Evolutionary conservation across 1,284 basidiomycete genomes (phyloP).

Genomic region (Puccinia horiana): DNA sequence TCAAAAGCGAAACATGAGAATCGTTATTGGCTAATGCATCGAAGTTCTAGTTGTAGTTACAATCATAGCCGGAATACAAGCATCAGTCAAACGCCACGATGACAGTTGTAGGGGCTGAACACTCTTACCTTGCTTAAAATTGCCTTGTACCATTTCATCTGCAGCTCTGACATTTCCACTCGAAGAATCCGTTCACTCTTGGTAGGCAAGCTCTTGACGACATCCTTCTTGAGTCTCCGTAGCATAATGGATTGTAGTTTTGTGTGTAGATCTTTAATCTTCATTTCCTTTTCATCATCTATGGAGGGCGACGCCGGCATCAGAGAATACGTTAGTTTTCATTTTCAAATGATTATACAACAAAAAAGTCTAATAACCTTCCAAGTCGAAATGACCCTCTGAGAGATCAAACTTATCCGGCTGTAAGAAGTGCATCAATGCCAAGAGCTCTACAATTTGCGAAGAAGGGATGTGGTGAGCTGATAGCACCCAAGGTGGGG

Average conservation of each 20-base stretch:
- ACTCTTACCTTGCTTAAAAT: constrained; percentile 81
- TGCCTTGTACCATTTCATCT: constrained; percentile 99
- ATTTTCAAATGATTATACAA: constrained; percentile 50
- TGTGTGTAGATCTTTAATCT: constrained; percentile 90
- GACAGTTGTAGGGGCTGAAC: constrained; percentile 64
- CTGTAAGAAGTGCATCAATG: constrained; percentile 98
- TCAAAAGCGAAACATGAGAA: constrained; percentile 52
- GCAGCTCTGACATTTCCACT: constrained; percentile 95
- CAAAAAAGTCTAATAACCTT: constrained; percentile 39
- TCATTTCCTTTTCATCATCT: constrained; percentile 86
- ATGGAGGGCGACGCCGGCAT: constrained; percentile 6
- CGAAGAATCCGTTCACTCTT: constrained; percentile 98
- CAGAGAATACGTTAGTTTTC: constrained; percentile 2
- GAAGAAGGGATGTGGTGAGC: not conserved
- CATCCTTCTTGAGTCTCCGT: constrained; percentile 90
- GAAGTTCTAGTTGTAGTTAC: constrained; percentile 5
- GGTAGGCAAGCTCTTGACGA: constrained; percentile 92
- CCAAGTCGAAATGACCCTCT: constrained; percentile 50
- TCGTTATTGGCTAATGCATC: constrained; percentile 36
- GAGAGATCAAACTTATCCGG: constrained; percentile 81
- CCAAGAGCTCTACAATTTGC: constrained; percentile 74
- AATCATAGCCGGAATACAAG: not conserved
- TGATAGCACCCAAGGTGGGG: not conserved
- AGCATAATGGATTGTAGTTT: constrained; percentile 95
- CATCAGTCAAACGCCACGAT: constrained; percentile 52